Evolutionary conservation across 345 rosid species (phyloP).

Genomic region (Eucalyptus pauciflora): DNA sequence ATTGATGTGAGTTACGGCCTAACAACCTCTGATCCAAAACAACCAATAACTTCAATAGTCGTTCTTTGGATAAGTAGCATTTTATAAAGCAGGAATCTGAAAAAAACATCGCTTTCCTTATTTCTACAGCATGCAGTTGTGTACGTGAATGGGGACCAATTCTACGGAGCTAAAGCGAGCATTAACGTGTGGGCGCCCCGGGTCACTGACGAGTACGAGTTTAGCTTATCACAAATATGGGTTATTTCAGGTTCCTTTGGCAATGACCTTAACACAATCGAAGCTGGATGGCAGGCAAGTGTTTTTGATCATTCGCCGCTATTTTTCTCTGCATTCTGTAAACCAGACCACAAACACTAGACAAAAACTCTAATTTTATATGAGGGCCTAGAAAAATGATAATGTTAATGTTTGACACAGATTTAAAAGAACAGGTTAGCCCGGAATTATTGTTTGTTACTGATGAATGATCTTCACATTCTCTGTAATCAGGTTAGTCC

Average conservation of each 20-base stretch:
- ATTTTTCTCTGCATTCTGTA: background rate
- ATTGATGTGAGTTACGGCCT: background rate
- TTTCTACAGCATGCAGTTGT: constrained; percentile 87
- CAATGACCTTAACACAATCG: constrained; percentile 88
- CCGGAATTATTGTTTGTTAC: background rate
- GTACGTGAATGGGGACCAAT: constrained; percentile 80
- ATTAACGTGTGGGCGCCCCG: constrained; percentile 88
- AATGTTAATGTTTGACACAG: background rate
- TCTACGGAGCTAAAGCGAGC: constrained; percentile 92
- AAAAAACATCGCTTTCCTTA: background rate
- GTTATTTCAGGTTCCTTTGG: constrained; percentile 93
- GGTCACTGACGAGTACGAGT: constrained; percentile 68
- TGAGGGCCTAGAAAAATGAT: background rate
- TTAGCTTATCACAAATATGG: constrained; percentile 94
- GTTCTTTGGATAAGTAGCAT: background rate
- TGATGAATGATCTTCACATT: background rate
- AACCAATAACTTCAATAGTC: background rate
- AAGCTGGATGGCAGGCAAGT: constrained; percentile 98
- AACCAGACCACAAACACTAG: background rate
- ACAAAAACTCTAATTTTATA: background rate
- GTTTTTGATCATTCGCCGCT: background rate
- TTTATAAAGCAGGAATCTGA: background rate
- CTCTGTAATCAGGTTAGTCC: constrained; percentile 69
- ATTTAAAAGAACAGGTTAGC: background rate
- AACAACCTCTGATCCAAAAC: background rate